phyloP scores from a whole-genome alignment of 495 filamentous ascomycete genomes.

The Rusavskia elegans region DNA sequence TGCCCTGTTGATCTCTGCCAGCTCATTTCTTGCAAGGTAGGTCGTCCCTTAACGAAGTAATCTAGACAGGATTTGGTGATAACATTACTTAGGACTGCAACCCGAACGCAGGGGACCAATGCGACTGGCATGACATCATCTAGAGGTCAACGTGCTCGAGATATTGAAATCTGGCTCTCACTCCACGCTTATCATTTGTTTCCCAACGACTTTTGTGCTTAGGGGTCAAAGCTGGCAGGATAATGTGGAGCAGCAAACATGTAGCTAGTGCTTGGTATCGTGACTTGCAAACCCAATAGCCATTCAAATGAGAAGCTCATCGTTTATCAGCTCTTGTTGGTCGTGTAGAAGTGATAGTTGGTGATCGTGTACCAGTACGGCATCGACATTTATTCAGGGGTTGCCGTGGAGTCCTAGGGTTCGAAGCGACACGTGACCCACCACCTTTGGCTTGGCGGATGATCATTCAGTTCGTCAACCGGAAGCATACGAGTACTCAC shows the following conservation, averaged over 20 bases:
- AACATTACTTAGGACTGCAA: not conserved
- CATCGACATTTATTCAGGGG: no score
- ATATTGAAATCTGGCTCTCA: no score
- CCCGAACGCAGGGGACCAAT: not conserved
- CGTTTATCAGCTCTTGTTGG: no score
- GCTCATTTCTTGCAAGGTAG: not conserved
- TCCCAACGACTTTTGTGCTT: no score
- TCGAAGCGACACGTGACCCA: slow-evolving; percentile 1
- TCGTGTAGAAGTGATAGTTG: not conserved
- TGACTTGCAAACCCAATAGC: no score
- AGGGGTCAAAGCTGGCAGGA: no score
- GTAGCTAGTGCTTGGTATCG: no score
- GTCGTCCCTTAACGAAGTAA: not conserved
- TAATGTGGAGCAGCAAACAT: no score
- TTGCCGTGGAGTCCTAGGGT: not conserved
- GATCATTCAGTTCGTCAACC: not conserved
- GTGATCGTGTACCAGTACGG: not conserved
- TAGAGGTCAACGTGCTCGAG: no score
- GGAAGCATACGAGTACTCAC: not conserved
- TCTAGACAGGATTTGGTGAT: not conserved
- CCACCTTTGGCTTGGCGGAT: not conserved
- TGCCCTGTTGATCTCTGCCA: not conserved
- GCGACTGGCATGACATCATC: not conserved
- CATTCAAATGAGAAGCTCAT: no score
- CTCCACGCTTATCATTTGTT: no score